Evolutionary conservation across 2,329 filamentous ascomycete genomes (phyloP), one percentile per base, ranked within the genome.

Genomic region (Cryphonectria parasitica): DNA sequence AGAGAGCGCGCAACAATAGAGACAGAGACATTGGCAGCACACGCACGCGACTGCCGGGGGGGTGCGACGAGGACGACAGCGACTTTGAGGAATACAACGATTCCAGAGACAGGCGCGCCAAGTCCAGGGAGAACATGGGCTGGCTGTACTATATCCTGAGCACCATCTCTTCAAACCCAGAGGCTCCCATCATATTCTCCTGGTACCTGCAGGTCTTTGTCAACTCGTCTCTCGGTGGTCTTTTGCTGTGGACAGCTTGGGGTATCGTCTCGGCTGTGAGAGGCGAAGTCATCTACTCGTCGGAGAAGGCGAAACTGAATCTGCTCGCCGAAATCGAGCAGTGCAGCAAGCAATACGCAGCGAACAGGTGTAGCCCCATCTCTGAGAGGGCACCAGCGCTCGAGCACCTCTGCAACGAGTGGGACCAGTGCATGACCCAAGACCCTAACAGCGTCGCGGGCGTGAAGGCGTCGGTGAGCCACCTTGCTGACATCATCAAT

Each of bases 401-500:
- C 75, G 88, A 91, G 72, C 82, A 82, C 0, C 83, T 91, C 4
- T 99, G 96, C 79, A 87, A 90, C 45, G 88, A 91, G 73, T 98
- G 95, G 95, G 90, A 91, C 74, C 84, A 89, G 43, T 98, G 96
- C 81, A 97, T 97, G 93, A 90, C 91, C 74, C 89, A 91, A 74
- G 93, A 98, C 77, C 91, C 94, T 0, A 86, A 90, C 61, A 89
- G 89, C 69, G 89, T 97, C 69, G 94, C 93, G 74, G 87, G 91
- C 52, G 91, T 95, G 58, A 91, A 91, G 76, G 89, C 97, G 54
- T 93, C 92, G 25, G 95, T 94, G 6, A 91, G 93, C 77, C 96
- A 95, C 36, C 92, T 98, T 78, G 95, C 95, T 0, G 90, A 94
- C 77, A 97, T 99, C 56, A 91, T 98, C 80, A 98, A 98, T 79